Evolutionary conservation across 768 basidiomycete genomes (phyloP).

Genomic region (Lentinula guzmanii): DNA sequence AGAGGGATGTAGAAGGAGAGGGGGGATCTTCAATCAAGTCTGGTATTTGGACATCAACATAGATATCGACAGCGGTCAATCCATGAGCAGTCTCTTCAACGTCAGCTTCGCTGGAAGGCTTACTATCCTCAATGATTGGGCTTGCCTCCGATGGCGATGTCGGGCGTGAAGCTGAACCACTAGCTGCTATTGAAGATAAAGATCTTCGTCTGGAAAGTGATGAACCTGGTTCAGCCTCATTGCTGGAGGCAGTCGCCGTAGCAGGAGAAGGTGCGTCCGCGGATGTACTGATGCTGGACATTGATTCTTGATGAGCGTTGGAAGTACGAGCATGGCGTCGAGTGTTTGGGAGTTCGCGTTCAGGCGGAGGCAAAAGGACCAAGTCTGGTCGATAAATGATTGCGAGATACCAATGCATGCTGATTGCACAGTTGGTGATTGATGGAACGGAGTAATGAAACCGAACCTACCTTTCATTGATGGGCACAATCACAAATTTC

Average conservation of each 20-base stretch:
- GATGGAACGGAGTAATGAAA: not conserved
- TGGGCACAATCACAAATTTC: slow-evolving; percentile 90
- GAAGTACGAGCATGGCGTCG: slow-evolving; percentile 1
- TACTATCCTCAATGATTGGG: not conserved
- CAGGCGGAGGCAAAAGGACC: slow-evolving; percentile 37
- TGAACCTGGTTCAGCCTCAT: not conserved
- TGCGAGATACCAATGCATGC: slow-evolving; percentile 96
- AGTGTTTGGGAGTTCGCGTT: slow-evolving; percentile 5
- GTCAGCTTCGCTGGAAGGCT: not conserved
- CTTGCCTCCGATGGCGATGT: not conserved
- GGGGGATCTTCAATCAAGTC: not conserved
- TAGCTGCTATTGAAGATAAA: not conserved
- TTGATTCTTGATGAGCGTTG: not conserved
- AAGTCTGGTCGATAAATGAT: slow-evolving; percentile 83
- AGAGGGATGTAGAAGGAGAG: not conserved
- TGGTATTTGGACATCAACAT: not conserved
- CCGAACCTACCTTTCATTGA: slow-evolving; percentile 85
- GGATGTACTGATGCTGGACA: not conserved
- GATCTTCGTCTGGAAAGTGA: not conserved
- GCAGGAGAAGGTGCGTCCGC: not conserved
- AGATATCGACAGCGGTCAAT: not conserved
- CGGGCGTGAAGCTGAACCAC: not conserved
- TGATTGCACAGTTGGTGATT: slow-evolving; percentile 22
- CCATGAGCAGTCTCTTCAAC: not conserved
- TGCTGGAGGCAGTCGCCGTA: not conserved